phyloP scores from a whole-genome alignment of 257 asterid species.

The Cynanchum wilfordii region DNA sequence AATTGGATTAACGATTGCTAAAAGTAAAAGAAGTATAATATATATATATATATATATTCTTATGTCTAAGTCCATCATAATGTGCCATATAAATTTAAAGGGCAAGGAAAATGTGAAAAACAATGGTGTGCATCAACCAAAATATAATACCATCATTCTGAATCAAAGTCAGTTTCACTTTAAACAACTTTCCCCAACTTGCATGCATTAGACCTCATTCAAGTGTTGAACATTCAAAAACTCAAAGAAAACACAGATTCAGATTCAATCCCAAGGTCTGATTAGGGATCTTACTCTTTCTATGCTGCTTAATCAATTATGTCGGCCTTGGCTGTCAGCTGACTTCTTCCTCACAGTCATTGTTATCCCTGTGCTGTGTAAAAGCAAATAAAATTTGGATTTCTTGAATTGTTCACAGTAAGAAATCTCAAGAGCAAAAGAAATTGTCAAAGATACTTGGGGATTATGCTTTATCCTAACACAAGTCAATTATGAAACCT shows the following conservation, averaged over 20 bases:
- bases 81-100: too few relatives aligned
- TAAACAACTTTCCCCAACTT: too few relatives aligned
- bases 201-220: neutral
- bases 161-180: neutral
- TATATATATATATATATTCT: too few relatives aligned
- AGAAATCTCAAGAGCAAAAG: conserved; percentile 3
- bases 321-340: neutral
- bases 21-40: too few relatives aligned
- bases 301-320: neutral
- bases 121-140: neutral
- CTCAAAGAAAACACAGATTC: neutral
- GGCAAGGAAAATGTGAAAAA: neutral
- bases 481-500: neutral
- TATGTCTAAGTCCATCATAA: too few relatives aligned
- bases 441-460: neutral
- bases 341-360: neutral
- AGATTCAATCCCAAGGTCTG: neutral
- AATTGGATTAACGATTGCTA: too few relatives aligned
- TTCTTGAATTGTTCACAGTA: neutral
- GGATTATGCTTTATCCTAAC: neutral
- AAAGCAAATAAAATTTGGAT: neutral
- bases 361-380: neutral
- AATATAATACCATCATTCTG: neutral
- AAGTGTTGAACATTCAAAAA: neutral
- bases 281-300: neutral